A percentile compares a stretch with the other conserved stretches of the same genome.
phyloP scores from a whole-genome alignment of 805 yeast species.

The Myxozyma geophila region DNA sequence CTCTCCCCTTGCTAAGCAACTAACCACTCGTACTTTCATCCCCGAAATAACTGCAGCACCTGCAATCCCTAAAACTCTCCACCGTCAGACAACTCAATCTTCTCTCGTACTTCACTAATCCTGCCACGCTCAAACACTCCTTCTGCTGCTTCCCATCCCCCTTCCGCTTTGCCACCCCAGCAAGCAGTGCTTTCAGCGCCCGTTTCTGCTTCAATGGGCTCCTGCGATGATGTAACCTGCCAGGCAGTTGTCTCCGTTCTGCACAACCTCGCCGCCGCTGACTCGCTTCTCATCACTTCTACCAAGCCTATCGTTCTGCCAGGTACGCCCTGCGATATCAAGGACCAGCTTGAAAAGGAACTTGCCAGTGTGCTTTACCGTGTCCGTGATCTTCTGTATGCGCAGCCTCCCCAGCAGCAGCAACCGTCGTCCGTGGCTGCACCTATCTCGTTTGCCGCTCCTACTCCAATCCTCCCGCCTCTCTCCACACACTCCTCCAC shows the following conservation, averaged over 20 bases:
- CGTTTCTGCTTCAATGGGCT: conserved; percentile 24
- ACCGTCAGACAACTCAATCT: not conserved
- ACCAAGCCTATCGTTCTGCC: conserved; percentile 36
- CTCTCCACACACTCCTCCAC: conserved; percentile 7
- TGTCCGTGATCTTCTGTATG: conserved; percentile 31
- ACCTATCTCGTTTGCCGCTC: not conserved
- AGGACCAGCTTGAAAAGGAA: conserved; percentile 36
- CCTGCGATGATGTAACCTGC: conserved; percentile 37
- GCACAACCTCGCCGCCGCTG: conserved; percentile 36
- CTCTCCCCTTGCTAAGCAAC: too few relatives aligned
- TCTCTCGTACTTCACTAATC: not conserved
- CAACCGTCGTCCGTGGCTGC: not conserved
- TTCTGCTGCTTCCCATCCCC: not conserved
- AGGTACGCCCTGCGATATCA: conserved; percentile 35
- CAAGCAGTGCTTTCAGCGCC: not conserved
- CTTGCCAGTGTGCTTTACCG: conserved; percentile 35
- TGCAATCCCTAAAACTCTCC: not conserved
- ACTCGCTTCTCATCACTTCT: conserved; percentile 32
- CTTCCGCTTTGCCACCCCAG: not conserved
- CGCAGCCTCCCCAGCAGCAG: conserved; percentile 9
- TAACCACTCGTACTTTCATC: too few relatives aligned
- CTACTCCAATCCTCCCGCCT: not conserved
- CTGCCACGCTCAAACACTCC: not conserved
- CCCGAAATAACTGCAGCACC: not conserved
- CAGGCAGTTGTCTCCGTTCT: conserved; percentile 37